Conservation (phyloP, 371 early-diverging fungal species). For the Basidiobolus heterosporus region DNA sequence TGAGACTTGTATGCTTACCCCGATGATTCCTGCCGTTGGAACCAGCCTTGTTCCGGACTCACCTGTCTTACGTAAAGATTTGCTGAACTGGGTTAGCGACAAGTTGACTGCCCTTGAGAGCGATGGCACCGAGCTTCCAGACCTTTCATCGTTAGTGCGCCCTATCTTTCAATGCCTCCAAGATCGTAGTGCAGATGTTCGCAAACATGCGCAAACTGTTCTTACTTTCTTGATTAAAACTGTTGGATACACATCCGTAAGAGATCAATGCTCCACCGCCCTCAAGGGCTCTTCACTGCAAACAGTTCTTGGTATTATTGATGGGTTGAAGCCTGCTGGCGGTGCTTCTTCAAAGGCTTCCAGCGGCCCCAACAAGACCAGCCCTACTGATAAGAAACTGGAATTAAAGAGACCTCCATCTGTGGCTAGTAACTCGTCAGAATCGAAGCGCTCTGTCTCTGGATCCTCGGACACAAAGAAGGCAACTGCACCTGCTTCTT, state of each 20-base stretch:
- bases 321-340: conserved; percentile 20
- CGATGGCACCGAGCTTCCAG: conserved; percentile 17
- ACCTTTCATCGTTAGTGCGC: conserved; percentile 40
- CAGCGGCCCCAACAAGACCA: background rate
- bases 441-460: no score
- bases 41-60: conserved; percentile 52
- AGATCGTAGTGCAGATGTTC: conserved; percentile 75
- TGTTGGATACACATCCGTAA: conserved; percentile 41
- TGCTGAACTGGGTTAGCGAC: conserved; percentile 57
- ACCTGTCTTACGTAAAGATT: conserved; percentile 68
- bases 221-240: conserved; percentile 37
- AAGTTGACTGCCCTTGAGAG: conserved; percentile 15
- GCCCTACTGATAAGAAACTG: background rate
- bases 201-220: conserved; percentile 61
- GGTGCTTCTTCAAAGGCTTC: background rate
- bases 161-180: conserved; percentile 65
- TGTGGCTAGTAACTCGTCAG: background rate
- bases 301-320: conserved; percentile 45
- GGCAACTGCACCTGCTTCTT: background rate
- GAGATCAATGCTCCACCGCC: conserved; percentile 13
- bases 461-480: background rate
- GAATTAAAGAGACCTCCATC: background rate
- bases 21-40: conserved; percentile 43
- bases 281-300: conserved; percentile 43
- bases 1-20: conserved; percentile 43